These are phyloP conservation scores for Pichiaceae sp. DNA, from an alignment of 1,139 yeast genomes.

Conservation along the genomic window DNA sequence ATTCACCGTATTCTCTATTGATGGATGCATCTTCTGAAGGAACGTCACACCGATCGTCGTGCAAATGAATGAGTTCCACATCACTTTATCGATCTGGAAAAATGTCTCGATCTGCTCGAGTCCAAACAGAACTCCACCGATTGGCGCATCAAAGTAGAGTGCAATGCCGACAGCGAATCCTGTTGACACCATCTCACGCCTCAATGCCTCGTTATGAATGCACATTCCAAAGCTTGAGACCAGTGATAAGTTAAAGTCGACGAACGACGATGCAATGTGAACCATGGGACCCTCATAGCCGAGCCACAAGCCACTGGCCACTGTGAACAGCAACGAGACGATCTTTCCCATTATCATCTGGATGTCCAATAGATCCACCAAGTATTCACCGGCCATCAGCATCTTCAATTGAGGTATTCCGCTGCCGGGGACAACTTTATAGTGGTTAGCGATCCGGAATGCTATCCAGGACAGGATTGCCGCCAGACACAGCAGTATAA, in stretches of 20 bases:
- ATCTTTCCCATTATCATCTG: slow-evolving; percentile 41
- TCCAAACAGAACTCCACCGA: slow-evolving; percentile 87
- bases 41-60: slow-evolving; percentile 69
- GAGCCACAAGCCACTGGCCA: slow-evolving; percentile 80
- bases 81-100: slow-evolving; percentile 51
- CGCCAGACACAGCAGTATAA: slow-evolving; percentile 29
- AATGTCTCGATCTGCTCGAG: slow-evolving; percentile 65
- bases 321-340: slow-evolving; percentile 51
- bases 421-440: slow-evolving; percentile 44
- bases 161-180: slow-evolving; percentile 93
- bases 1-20: slow-evolving; percentile 44
- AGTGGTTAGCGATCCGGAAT: slow-evolving; percentile 26
- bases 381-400: slow-evolving; percentile 52
- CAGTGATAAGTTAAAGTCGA: slow-evolving; percentile 30
- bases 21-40: slow-evolving; percentile 52
- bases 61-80: slow-evolving; percentile 80
- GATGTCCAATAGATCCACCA: slow-evolving; percentile 39
- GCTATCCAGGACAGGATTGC: slow-evolving; percentile 25
- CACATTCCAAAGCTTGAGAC: slow-evolving; percentile 10
- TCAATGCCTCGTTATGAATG: slow-evolving; percentile 40
- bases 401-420: slow-evolving; percentile 68
- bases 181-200: slow-evolving; percentile 65
- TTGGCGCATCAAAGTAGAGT: slow-evolving; percentile 89
- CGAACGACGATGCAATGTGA: slow-evolving; percentile 73
- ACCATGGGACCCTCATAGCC: slow-evolving; percentile 95